Conservation (phyloP, 371 early-diverging fungal species). For the Lichtheimia hyalospora region DNA sequence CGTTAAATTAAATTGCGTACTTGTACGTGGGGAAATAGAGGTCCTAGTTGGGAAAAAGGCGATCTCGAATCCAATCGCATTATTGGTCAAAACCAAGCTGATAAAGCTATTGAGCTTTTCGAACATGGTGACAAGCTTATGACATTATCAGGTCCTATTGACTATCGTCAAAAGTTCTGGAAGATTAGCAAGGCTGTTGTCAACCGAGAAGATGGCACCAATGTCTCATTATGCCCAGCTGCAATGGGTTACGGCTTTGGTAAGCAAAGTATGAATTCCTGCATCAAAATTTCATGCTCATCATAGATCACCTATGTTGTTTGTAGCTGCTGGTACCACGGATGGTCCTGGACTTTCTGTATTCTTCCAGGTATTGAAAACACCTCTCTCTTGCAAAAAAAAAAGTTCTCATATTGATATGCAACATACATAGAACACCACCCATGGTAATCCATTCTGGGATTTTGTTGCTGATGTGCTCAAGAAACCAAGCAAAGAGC, state of each 20-base stretch:
- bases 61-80: constrained; percentile 53
- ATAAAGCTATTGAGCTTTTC: constrained; percentile 36
- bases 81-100: constrained; percentile 54
- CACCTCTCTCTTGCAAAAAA: too few relatives aligned
- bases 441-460: constrained; percentile 44
- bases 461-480: constrained; percentile 39
- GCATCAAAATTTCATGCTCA: constrained; percentile 10
- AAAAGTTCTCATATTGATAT: too few relatives aligned
- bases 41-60: constrained; percentile 36
- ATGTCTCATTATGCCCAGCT: constrained; percentile 22
- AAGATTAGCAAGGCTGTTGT: constrained; percentile 42
- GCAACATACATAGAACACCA: constrained; percentile 20
- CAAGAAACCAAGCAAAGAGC: constrained; percentile 35
- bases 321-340: constrained; percentile 65
- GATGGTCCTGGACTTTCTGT: constrained; percentile 49
- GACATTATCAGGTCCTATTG: constrained; percentile 29
- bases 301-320: constrained; percentile 25
- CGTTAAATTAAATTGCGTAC: too few relatives aligned
- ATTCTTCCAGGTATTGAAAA: constrained; percentile 33
- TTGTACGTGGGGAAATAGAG: constrained; percentile 19
- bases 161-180: constrained; percentile 43
- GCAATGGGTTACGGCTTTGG: constrained; percentile 25
- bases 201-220: constrained; percentile 18
- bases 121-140: not conserved
- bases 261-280: too few relatives aligned